These are phyloP conservation scores for Phascolomyces articulosus DNA, from an alignment of 371 early-diverging fungal species.

Conservation along the genomic window DNA sequence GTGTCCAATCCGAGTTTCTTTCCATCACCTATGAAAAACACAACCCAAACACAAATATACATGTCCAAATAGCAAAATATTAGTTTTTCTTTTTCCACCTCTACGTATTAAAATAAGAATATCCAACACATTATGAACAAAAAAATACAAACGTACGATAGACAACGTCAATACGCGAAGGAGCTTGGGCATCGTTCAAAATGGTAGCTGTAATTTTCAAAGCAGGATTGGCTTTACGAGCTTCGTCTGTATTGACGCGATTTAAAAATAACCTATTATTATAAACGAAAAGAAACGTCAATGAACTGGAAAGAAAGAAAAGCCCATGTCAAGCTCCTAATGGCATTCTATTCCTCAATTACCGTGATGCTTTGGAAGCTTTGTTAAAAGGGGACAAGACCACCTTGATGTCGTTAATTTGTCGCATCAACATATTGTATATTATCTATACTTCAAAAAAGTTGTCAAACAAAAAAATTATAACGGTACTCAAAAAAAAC, in stretches of 20 bases:
- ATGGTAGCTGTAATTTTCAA: conserved; percentile 56
- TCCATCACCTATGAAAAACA: conserved; percentile 69
- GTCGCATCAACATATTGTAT: conserved; percentile 43
- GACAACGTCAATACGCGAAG: conserved; percentile 49
- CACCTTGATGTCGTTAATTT: conserved; percentile 52
- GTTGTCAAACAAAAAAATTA: background rate
- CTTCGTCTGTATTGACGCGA: conserved; percentile 55
- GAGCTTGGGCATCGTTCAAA: conserved; percentile 50
- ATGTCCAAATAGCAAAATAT: background rate
- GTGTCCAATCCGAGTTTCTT: conserved; percentile 54
- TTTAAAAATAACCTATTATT: conserved; percentile 57
- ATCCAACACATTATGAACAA: background rate
- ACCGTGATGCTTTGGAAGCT: conserved; percentile 52
- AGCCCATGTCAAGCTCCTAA: too few species aligned
- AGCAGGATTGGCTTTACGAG: conserved; percentile 55
- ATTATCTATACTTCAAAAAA: background rate
- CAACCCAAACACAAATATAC: too few species aligned
- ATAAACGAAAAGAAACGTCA: background rate
- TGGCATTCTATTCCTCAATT: conserved; percentile 1
- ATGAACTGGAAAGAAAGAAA: background rate
- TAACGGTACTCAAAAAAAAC: too few species aligned
- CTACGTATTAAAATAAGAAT: background rate
- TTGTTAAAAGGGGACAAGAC: conserved; percentile 49
- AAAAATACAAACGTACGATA: conserved; percentile 50
- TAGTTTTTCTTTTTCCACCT: background rate